Evolutionary conservation across 305 asterid species (phyloP).

Genomic region (Rubia peregrina): DNA sequence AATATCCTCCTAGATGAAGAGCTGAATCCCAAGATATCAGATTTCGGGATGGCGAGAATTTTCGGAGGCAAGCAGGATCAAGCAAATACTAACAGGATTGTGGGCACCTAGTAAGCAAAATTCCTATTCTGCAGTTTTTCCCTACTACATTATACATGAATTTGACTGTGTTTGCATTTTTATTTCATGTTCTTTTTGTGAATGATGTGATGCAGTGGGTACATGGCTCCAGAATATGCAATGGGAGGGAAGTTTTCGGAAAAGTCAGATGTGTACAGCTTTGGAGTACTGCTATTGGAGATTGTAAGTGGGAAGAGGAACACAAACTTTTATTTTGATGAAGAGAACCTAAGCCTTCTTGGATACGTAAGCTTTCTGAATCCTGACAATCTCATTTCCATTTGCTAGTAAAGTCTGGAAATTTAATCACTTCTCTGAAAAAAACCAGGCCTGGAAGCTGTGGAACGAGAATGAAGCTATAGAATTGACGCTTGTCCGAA

Average conservation of each 20-base stretch:
- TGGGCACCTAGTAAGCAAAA: background rate
- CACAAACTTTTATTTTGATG: background rate
- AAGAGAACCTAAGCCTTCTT: background rate
- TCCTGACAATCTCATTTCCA: background rate
- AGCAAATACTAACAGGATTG: background rate
- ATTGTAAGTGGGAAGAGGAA: background rate
- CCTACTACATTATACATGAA: background rate
- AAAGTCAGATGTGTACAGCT: background rate
- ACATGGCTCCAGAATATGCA: constrained; percentile 1
- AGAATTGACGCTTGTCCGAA: background rate
- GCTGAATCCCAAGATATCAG: background rate
- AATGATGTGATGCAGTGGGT: background rate
- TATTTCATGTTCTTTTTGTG: background rate
- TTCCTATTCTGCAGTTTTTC: background rate
- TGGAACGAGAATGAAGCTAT: background rate
- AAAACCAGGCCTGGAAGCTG: background rate
- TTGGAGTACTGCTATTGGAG: background rate
- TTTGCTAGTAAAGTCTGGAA: background rate
- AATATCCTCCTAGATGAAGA: background rate
- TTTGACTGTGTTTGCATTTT: background rate
- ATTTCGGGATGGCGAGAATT: background rate
- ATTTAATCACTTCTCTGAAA: background rate
- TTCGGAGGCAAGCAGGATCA: background rate
- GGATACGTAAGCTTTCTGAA: background rate
- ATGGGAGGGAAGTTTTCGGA: background rate